Percentiles rank a stretch among this genome's conserved stretches.
Conservation (phyloP, 805 yeast species). For the Candida easanensis region DNA sequence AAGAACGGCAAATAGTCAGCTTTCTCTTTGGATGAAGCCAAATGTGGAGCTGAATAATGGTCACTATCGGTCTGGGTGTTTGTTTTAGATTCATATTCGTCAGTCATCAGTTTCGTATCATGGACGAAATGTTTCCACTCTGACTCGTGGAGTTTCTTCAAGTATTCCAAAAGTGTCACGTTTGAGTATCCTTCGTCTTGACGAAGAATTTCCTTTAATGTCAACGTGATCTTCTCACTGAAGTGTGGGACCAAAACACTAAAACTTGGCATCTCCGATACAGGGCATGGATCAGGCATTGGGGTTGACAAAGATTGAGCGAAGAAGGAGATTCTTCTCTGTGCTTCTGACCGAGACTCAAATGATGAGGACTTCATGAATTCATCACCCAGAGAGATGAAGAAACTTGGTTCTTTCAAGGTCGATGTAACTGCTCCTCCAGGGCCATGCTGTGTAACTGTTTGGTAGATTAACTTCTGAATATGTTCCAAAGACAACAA, state of each 20-base stretch:
- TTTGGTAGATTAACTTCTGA: slow-evolving; percentile 92
- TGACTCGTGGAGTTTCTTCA: slow-evolving; percentile 57
- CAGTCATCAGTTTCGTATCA: slow-evolving; percentile 58
- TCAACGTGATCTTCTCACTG: slow-evolving; percentile 73
- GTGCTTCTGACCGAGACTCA: slow-evolving; percentile 70
- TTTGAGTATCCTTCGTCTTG: slow-evolving; percentile 60
- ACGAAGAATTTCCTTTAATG: slow-evolving; percentile 74
- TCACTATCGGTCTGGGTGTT: slow-evolving; percentile 16
- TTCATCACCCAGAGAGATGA: slow-evolving; percentile 80
- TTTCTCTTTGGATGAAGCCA: slow-evolving; percentile 18
- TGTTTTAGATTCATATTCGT: slow-evolving; percentile 36
- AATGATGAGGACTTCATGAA: slow-evolving; percentile 56
- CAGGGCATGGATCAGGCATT: slow-evolving; percentile 67
- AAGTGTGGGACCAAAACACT: slow-evolving; percentile 87
- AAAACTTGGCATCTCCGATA: slow-evolving; percentile 73
- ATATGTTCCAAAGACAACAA: slow-evolving; percentile 96
- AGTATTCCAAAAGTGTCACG: slow-evolving; percentile 67
- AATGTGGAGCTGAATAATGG: slow-evolving; percentile 14
- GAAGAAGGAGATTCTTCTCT: slow-evolving; percentile 79
- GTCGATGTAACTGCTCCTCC: slow-evolving; percentile 38
- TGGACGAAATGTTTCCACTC: slow-evolving; percentile 74
- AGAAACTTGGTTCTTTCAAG: slow-evolving; percentile 71
- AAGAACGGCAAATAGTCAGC: slow-evolving; percentile 56
- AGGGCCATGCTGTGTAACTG: slow-evolving; percentile 47
- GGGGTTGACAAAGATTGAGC: slow-evolving; percentile 89